Conservation (phyloP, 2,329 filamentous ascomycete species). For the Epichloe elymi region DNA sequence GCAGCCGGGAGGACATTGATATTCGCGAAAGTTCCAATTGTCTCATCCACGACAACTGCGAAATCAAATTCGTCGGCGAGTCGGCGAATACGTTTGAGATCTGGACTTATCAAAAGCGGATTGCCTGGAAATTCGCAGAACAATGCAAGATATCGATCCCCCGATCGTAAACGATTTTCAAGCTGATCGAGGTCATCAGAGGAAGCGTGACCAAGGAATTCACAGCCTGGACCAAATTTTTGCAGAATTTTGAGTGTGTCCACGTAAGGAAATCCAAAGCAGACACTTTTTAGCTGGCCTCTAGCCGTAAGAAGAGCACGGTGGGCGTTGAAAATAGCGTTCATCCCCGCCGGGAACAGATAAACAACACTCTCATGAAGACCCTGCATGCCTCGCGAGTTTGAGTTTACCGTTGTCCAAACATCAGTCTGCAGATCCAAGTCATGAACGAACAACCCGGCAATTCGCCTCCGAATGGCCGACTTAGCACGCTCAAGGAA, state of each 20-base stretch:
- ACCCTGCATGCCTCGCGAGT: slow-evolving; percentile 43
- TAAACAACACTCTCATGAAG: slow-evolving; percentile 81
- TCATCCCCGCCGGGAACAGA: slow-evolving; percentile 85
- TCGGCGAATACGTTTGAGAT: slow-evolving; percentile 66
- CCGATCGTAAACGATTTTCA: slow-evolving; percentile 53
- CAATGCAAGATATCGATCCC: slow-evolving; percentile 67
- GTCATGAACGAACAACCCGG: slow-evolving; percentile 66
- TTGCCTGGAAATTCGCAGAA: slow-evolving; percentile 96
- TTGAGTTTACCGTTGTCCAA: slow-evolving; percentile 20
- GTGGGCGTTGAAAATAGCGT: slow-evolving; percentile 83
- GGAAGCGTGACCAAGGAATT: slow-evolving; percentile 77
- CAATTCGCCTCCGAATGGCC: slow-evolving; percentile 77
- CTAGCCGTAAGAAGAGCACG: slow-evolving; percentile 54
- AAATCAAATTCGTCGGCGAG: slow-evolving; percentile 80
- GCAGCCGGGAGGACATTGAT: slow-evolving; percentile 82
- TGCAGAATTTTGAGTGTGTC: slow-evolving; percentile 91
- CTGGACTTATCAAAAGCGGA: slow-evolving; percentile 72
- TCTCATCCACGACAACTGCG: slow-evolving; percentile 86
- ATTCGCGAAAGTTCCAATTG: slow-evolving; percentile 92
- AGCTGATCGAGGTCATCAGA: slow-evolving; percentile 71
- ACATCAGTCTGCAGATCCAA: slow-evolving; percentile 33
- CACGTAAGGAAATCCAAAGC: slow-evolving; percentile 94
- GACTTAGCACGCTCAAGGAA: slow-evolving; percentile 71
- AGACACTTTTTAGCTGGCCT: slow-evolving; percentile 61
- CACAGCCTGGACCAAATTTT: slow-evolving; percentile 82